A percentile compares a stretch with the other conserved stretches of the same genome.
Conservation (phyloP, 192 early-diverging fungal genomes). For the Chytriomyces hyalinus region DNA sequence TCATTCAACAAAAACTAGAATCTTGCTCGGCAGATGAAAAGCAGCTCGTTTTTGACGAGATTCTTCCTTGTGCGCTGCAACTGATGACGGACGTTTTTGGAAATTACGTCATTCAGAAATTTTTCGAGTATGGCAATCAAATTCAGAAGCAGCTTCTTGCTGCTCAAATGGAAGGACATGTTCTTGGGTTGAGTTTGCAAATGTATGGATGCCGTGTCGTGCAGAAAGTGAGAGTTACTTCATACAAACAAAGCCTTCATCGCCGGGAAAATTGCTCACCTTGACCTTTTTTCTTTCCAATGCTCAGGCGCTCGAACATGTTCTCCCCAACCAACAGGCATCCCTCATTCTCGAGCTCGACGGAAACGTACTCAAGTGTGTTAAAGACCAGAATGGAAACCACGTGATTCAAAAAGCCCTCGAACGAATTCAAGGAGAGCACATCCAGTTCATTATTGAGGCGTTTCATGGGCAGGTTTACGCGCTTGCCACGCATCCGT, state of each 20-base stretch:
- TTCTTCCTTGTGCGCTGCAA: conserved; percentile 86
- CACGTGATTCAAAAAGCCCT: conserved; percentile 99
- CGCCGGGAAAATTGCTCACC: too few relatives aligned
- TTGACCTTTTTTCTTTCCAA: background rate
- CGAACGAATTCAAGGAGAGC: conserved; percentile 89
- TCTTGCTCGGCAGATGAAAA: conserved; percentile 91
- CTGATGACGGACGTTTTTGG: conserved; percentile 99
- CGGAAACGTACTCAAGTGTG: conserved; percentile 95
- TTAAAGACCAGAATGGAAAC: conserved; percentile 99
- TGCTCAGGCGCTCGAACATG: conserved; percentile 82
- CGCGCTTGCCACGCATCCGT: conserved; percentile 94
- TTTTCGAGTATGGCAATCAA: conserved; percentile 96
- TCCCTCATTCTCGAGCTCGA: conserved; percentile 89
- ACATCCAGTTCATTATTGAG: conserved; percentile 96
- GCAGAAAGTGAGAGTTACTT: conserved; percentile 71
- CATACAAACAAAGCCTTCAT: background rate
- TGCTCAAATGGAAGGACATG: conserved; percentile 95
- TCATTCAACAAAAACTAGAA: conserved; percentile 98
- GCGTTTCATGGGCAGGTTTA: conserved; percentile 97
- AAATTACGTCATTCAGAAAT: conserved; percentile 99
- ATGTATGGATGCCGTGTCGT: conserved; percentile 99
- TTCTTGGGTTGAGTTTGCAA: conserved; percentile 90
- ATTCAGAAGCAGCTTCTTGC: conserved; percentile 91
- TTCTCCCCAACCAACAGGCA: conserved; percentile 89
- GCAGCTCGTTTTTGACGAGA: conserved; percentile 96